These are phyloP conservation scores for Takakia lepidozioides DNA, from an alignment of 225 moss, liverwort and hornwort species.

Conservation along the genomic window DNA sequence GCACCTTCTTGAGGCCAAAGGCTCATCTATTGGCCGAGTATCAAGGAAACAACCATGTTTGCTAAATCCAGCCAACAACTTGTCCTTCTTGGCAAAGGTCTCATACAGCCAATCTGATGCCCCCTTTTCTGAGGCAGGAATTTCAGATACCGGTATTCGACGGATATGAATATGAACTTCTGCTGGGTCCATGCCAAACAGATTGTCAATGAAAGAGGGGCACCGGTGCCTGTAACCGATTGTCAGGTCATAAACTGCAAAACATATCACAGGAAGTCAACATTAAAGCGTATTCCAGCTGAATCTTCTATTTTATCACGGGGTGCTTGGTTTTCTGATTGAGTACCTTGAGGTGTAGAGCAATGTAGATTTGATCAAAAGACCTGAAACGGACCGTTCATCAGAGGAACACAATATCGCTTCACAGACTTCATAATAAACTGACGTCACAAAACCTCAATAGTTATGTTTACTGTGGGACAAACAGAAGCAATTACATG, in stretches of 20 bases:
- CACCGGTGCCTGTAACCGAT: constrained; percentile 84
- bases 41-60: constrained; percentile 60
- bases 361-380: no score
- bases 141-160: constrained; percentile 64
- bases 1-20: constrained; percentile 42
- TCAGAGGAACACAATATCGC: no score
- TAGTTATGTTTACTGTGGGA: constrained; percentile 7
- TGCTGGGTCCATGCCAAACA: constrained; percentile 92
- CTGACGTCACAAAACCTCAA: no score
- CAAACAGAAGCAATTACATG: constrained; percentile 53
- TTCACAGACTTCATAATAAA: no score
- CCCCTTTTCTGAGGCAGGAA: constrained; percentile 55
- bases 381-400: no score
- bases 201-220: constrained; percentile 83
- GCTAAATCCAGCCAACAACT: constrained; percentile 52
- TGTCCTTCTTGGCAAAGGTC: constrained; percentile 63
- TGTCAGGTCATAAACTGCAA: constrained; percentile 94
- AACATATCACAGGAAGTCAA: neutral
- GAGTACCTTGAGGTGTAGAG: no score
- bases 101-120: constrained; percentile 78
- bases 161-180: constrained; percentile 91
- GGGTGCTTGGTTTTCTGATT: no score
- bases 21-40: constrained; percentile 44
- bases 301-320: no score
- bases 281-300: no score